phyloP scores from a whole-genome alignment of 2,329 filamentous ascomycete species.

The Aspergillus terreus region DNA sequence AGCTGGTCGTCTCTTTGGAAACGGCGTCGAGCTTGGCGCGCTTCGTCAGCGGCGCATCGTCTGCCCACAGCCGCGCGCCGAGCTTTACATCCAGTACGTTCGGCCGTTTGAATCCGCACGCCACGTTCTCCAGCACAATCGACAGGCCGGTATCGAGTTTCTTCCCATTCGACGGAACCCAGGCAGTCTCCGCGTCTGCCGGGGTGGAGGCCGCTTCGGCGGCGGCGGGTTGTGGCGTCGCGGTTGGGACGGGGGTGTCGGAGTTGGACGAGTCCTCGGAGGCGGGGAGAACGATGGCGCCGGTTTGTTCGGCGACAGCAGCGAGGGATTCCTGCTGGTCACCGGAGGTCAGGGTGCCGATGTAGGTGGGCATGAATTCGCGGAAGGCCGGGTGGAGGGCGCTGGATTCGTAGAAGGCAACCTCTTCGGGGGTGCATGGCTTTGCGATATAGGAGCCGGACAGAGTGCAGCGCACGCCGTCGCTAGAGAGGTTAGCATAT shows the following conservation, averaged over 20 bases:
- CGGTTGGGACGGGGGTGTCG: conserved; percentile 13
- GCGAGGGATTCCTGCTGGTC: conserved; percentile 42
- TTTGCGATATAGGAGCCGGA: conserved; percentile 89
- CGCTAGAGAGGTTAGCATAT: conserved; percentile 51
- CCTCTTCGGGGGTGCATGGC: conserved; percentile 80
- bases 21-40: conserved; percentile 58
- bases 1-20: conserved; percentile 56
- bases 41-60: conserved; percentile 59
- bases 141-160: conserved; percentile 73
- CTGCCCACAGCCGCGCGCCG: conserved; percentile 80
- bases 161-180: conserved; percentile 52
- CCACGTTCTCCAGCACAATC: conserved; percentile 81
- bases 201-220: conserved; percentile 12
- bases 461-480: conserved; percentile 81
- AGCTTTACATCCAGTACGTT: conserved; percentile 95
- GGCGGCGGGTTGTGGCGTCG: conserved; percentile 10
- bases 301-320: conserved; percentile 45
- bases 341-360: conserved; percentile 73
- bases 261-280: conserved; percentile 19
- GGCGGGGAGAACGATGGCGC: conserved; percentile 25
- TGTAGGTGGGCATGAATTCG: conserved; percentile 76
- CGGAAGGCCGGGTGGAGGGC: conserved; percentile 68
- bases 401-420: conserved; percentile 83
- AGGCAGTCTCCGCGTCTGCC: conserved; percentile 26
- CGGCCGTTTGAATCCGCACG: conserved; percentile 73